A percentile compares a stretch with the other conserved stretches of the same genome.
These are phyloP conservation scores for Metschnikowia picachoensis DNA, from an alignment of 805 yeast genomes.

Conservation along the genomic window DNA sequence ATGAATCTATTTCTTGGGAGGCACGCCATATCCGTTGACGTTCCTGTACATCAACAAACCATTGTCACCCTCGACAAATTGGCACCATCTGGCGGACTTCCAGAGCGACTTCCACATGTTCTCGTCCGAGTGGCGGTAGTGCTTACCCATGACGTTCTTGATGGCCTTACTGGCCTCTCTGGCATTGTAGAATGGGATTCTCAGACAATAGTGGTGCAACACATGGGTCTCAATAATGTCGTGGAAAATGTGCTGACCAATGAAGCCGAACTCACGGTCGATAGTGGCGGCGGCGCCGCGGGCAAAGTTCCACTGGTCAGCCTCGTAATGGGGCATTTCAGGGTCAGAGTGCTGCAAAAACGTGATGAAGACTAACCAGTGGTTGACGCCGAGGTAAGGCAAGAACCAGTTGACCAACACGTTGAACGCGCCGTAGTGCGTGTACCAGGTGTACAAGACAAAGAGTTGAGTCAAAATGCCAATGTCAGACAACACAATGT, in stretches of 20 bases:
- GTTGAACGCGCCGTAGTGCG: slow-evolving; percentile 59
- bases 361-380: slow-evolving; percentile 87
- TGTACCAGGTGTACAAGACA: slow-evolving; percentile 57
- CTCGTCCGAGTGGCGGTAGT: slow-evolving; percentile 63
- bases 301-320: slow-evolving; percentile 76
- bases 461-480: slow-evolving; percentile 56
- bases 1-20: slow-evolving; percentile 13
- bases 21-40: slow-evolving; percentile 37
- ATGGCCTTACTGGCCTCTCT: slow-evolving; percentile 75
- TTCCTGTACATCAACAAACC: slow-evolving; percentile 62
- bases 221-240: slow-evolving; percentile 91
- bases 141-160: slow-evolving; percentile 80
- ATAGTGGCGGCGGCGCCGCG: slow-evolving; percentile 90
- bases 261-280: slow-evolving; percentile 78
- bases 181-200: slow-evolving; percentile 88
- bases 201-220: slow-evolving; percentile 75
- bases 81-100: slow-evolving; percentile 62
- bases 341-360: slow-evolving; percentile 82
- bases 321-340: slow-evolving; percentile 73
- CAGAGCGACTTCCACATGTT: slow-evolving; percentile 71
- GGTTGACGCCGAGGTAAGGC: slow-evolving; percentile 79
- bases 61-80: slow-evolving; percentile 68
- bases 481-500: slow-evolving; percentile 65
- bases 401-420: slow-evolving; percentile 66
- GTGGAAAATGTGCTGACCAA: slow-evolving; percentile 77